Conservation (phyloP, 169 alveolate genomes). For the Cryptosporidium felis region DNA sequence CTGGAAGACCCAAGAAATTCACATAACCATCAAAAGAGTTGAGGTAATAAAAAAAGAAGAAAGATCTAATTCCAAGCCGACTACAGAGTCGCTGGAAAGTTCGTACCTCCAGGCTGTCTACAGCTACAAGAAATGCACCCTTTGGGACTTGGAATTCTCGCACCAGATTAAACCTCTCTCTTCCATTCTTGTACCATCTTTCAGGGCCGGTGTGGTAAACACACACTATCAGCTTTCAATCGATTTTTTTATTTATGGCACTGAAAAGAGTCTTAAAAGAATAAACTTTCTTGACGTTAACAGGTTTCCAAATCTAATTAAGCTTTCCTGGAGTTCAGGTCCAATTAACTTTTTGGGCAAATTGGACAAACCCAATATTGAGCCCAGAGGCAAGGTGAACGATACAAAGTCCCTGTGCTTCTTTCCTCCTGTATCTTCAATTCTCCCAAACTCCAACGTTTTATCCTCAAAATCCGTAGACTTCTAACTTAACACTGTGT, state of each 20-base stretch:
- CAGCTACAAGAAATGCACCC: constrained; percentile 46
- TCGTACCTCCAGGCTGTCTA: neutral
- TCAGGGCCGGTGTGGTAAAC: neutral
- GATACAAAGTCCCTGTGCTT: neutral
- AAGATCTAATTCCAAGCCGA: no score
- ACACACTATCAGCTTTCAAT: constrained; percentile 24
- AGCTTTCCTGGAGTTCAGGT: constrained; percentile 48
- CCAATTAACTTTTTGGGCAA: neutral
- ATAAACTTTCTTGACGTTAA: constrained; percentile 13
- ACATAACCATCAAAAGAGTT: constrained; percentile 7
- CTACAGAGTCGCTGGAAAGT: neutral
- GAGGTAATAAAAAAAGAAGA: neutral
- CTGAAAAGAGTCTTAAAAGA: neutral
- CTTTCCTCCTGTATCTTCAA: neutral
- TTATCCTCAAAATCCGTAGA: neutral
- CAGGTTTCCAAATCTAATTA: constrained; percentile 1
- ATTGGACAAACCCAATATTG: neutral
- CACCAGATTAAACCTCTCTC: constrained; percentile 30
- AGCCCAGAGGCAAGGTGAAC: neutral
- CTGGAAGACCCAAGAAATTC: constrained; percentile 67
- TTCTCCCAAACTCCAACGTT: neutral
- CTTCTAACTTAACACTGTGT: neutral
- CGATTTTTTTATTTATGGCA: constrained; percentile 24
- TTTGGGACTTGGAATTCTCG: constrained; percentile 47
- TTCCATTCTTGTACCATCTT: neutral